A percentile compares a stretch with the other conserved stretches of the same genome.
Evolutionary conservation across 495 filamentous ascomycete genomes (phyloP).

Genomic region (Elasticomyces elasticus): DNA sequence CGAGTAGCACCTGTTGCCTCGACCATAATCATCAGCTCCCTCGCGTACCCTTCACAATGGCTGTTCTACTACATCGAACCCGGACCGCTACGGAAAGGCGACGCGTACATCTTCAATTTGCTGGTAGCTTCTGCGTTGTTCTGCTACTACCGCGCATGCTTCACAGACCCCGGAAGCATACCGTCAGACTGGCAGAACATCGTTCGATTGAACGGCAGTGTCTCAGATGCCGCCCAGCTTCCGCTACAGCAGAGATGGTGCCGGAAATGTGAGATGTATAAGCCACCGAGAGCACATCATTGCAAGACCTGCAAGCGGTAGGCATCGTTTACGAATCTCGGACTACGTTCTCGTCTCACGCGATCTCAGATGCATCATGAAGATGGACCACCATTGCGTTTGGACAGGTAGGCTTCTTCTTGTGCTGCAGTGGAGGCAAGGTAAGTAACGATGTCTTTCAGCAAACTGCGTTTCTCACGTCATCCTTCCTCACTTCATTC

Average conservation of each 20-base stretch:
- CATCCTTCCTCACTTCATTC: slow-evolving; percentile 82
- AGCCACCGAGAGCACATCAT: slow-evolving; percentile 85
- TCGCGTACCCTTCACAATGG: slow-evolving; percentile 74
- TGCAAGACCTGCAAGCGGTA: slow-evolving; percentile 74
- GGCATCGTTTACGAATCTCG: background rate
- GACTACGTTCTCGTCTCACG: background rate
- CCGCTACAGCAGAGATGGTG: slow-evolving; percentile 56
- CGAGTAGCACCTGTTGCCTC: slow-evolving; percentile 49
- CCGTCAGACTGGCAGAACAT: slow-evolving; percentile 25
- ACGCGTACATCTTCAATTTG: slow-evolving; percentile 63
- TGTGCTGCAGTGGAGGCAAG: background rate
- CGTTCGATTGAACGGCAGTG: slow-evolving; percentile 4
- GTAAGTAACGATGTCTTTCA: slow-evolving; percentile 19
- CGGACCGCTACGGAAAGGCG: slow-evolving; percentile 47
- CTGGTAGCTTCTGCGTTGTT: slow-evolving; percentile 65
- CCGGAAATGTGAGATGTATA: slow-evolving; percentile 70
- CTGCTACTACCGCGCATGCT: slow-evolving; percentile 67
- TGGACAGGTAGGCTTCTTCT: slow-evolving; percentile 54
- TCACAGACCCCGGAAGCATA: slow-evolving; percentile 62
- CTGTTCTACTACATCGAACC: slow-evolving; percentile 69
- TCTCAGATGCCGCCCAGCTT: background rate
- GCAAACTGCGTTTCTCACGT: slow-evolving; percentile 81
- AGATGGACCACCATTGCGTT: slow-evolving; percentile 98
- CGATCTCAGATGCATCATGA: slow-evolving; percentile 64
- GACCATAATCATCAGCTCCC: slow-evolving; percentile 58